Conservation (phyloP, 78 protist genomes). For the Protostelium mycophagum region DNA sequence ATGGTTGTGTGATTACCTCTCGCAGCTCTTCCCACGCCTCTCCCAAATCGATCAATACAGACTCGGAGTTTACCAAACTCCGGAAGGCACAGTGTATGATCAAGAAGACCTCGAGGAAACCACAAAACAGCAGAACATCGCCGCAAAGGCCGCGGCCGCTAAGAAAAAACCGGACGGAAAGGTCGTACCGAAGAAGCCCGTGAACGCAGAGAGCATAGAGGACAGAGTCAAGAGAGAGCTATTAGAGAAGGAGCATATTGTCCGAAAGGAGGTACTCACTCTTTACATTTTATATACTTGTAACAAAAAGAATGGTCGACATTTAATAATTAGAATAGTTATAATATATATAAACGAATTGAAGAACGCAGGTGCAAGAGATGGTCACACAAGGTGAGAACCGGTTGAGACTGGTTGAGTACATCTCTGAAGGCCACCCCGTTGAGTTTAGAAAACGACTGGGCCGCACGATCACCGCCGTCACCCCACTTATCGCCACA, state of each 20-base stretch:
- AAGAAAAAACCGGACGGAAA: not conserved
- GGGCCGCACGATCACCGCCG: not conserved
- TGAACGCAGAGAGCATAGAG: not conserved
- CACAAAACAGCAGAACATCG: not conserved
- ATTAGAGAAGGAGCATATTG: not conserved
- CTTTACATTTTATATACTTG: not conserved
- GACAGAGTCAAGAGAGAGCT: not conserved
- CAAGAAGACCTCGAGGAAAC: not conserved
- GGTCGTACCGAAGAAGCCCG: not conserved
- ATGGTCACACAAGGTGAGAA: not conserved
- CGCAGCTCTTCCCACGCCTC: not conserved
- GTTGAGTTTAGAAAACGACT: not conserved
- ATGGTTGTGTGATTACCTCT: not conserved
- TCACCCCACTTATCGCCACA: not conserved
- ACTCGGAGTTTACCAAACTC: not conserved
- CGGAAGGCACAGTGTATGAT: not conserved
- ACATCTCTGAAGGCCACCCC: not conserved
- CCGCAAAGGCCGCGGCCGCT: not conserved
- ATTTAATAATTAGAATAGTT: no score
- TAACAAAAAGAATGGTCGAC: no score
- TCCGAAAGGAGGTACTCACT: not conserved
- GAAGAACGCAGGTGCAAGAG: not conserved
- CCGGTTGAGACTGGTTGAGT: not conserved
- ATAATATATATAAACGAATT: no score
- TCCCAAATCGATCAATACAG: not conserved